Percentiles rank a stretch among this genome's conserved stretches.
These are phyloP conservation scores for Diaporthe batatas DNA, from an alignment of 2,329 filamentous ascomycete species.

Conservation along the genomic window DNA sequence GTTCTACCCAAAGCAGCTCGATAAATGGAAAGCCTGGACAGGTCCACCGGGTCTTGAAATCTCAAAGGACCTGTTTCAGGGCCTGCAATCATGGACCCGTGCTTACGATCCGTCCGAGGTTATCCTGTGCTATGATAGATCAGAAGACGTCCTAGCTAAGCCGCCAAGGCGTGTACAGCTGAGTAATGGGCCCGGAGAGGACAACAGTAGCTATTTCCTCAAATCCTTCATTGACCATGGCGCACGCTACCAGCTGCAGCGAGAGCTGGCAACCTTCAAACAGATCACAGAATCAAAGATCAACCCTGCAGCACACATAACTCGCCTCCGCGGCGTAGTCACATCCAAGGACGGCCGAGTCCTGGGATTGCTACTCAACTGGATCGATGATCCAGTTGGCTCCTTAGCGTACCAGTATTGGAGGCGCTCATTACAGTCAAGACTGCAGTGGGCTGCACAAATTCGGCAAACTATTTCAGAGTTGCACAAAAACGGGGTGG, in stretches of 20 bases:
- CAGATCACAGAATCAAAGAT: not conserved
- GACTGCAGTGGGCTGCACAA: slow-evolving; percentile 42
- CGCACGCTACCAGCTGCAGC: not conserved
- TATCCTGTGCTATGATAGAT: not conserved
- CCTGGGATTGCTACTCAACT: not conserved
- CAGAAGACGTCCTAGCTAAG: not conserved
- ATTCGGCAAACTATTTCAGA: slow-evolving; percentile 41
- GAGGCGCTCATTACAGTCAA: not conserved
- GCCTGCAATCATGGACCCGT: not conserved
- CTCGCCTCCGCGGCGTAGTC: slow-evolving; percentile 1
- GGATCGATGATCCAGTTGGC: slow-evolving; percentile 8
- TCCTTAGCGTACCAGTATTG: not conserved
- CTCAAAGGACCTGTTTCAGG: not conserved
- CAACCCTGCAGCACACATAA: not conserved
- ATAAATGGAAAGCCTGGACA: not conserved
- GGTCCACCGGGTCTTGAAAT: not conserved
- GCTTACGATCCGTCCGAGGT: not conserved
- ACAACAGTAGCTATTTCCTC: not conserved
- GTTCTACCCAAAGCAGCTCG: not conserved
- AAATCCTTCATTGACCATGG: not conserved
- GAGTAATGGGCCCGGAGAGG: not conserved
- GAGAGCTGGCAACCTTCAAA: not conserved
- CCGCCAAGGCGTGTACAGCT: not conserved
- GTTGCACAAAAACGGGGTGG: slow-evolving; percentile 46
- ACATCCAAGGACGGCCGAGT: not conserved